phyloP scores from a whole-genome alignment of 176 grass and related monocot genomes.

The Zoysia pacifica region DNA sequence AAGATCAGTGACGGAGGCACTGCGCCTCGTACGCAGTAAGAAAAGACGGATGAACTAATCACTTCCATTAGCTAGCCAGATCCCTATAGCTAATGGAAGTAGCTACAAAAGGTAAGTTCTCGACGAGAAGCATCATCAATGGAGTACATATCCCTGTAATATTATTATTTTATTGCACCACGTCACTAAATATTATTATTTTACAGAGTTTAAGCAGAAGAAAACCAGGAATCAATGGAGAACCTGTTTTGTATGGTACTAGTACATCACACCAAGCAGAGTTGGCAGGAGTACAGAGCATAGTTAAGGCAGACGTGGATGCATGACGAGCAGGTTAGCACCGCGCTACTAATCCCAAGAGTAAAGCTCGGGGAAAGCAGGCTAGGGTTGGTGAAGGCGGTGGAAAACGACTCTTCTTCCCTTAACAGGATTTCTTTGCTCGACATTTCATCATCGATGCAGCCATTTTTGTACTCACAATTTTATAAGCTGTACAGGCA shows the following conservation, averaged over 20 bases:
- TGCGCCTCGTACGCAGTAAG: conserved; percentile 25
- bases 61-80: background rate
- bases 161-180: too few species aligned
- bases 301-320: conserved; percentile 8
- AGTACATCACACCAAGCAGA: background rate
- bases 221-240: background rate
- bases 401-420: conserved; percentile 1
- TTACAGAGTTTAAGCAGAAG: background rate
- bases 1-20: background rate
- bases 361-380: conserved; percentile 40
- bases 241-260: background rate
- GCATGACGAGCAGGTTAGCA: background rate
- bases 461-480: background rate
- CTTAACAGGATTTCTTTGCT: background rate
- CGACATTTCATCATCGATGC: background rate
- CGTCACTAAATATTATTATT: too few species aligned
- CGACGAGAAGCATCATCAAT: too few species aligned
- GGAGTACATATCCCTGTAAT: too few species aligned
- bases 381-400: conserved; percentile 31
- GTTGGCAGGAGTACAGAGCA: background rate
- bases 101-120: background rate
- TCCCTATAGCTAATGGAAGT: background rate
- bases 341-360: conserved; percentile 27
- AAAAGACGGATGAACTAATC: conserved; percentile 6
- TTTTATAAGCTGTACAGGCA: background rate